phyloP scores from a whole-genome alignment of 164 flowering plant species.

The Vitis vinifera region DNA sequence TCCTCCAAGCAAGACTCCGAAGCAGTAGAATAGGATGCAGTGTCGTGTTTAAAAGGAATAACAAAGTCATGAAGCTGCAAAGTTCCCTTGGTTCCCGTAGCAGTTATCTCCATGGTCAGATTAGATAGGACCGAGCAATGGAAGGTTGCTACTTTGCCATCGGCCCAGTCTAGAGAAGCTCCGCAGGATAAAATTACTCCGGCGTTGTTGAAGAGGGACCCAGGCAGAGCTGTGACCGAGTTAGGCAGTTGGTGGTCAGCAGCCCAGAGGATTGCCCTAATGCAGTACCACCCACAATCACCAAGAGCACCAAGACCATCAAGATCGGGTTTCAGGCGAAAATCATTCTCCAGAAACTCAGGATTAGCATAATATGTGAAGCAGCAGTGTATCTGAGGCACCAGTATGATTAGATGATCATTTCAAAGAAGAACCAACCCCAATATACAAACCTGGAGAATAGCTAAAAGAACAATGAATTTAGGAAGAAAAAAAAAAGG shows the following conservation, averaged over 20 bases:
- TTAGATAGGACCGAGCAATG: constrained; percentile 38
- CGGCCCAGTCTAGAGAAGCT: constrained; percentile 37
- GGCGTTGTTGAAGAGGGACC: constrained; percentile 21
- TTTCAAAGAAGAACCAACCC: no score
- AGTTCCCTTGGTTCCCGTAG: constrained; percentile 28
- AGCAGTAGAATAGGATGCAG: constrained; percentile 19
- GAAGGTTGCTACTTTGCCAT: constrained; percentile 40
- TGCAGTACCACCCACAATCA: constrained; percentile 51
- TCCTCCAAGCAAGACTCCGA: constrained; percentile 20
- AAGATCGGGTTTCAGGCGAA: constrained; percentile 45
- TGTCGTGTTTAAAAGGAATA: constrained; percentile 24
- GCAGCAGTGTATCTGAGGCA: constrained; percentile 29
- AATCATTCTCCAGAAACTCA: constrained; percentile 33
- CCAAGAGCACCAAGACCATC: constrained; percentile 49
- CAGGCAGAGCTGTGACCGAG: constrained; percentile 34
- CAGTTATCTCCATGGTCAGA: constrained; percentile 29
- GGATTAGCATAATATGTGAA: constrained; percentile 12
- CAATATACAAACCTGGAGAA: no score
- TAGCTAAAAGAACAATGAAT: no score
- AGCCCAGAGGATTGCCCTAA: constrained; percentile 44
- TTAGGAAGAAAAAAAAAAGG: no score
- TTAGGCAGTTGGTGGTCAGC: constrained; percentile 39
- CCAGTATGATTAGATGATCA: neutral
- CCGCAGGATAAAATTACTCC: constrained; percentile 42
- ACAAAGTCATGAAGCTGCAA: constrained; percentile 31